Conservation (phyloP, 306 rosid species). For the Quercus parvula region DNA sequence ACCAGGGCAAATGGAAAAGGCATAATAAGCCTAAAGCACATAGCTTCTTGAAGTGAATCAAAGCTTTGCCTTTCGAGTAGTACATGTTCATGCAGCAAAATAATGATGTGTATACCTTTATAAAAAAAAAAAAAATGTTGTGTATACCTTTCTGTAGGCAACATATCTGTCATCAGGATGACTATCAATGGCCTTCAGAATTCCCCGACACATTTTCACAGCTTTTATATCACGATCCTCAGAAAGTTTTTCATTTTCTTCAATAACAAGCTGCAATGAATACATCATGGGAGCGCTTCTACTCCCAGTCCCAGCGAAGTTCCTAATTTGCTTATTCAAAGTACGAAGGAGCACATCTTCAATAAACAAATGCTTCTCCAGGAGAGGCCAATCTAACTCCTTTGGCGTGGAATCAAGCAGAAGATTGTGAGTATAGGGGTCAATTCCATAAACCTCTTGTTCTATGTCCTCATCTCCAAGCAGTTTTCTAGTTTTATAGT, state of each 20-base stretch:
- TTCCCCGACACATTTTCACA: slow-evolving; percentile 68
- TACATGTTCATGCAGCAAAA: slow-evolving; percentile 32
- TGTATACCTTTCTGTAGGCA: no score
- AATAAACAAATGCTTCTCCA: slow-evolving; percentile 78
- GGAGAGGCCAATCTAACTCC: slow-evolving; percentile 76
- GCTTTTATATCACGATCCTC: slow-evolving; percentile 55
- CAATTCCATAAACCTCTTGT: slow-evolving; percentile 98
- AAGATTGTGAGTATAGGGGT: slow-evolving; percentile 93
- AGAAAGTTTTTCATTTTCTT: slow-evolving; percentile 63
- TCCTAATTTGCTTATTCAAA: slow-evolving; percentile 75
- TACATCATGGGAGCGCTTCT: slow-evolving; percentile 81
- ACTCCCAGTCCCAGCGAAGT: slow-evolving; percentile 77
- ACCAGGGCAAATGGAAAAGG: slow-evolving; percentile 4
- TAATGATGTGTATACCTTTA: not conserved
- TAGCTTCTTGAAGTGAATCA: slow-evolving; percentile 21
- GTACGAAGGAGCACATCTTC: slow-evolving; percentile 83
- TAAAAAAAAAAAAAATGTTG: no score
- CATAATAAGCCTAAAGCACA: slow-evolving; percentile 5
- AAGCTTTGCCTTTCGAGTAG: slow-evolving; percentile 90
- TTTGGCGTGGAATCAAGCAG: slow-evolving; percentile 93
- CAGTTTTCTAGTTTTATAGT: slow-evolving; percentile 87
- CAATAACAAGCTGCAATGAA: slow-evolving; percentile 72
- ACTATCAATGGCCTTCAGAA: slow-evolving; percentile 62
- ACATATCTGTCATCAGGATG: no score
- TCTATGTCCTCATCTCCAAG: slow-evolving; percentile 86